These are phyloP conservation scores for Pholiota adiposa DNA, from an alignment of 1,284 basidiomycete species.

Conservation along the genomic window DNA sequence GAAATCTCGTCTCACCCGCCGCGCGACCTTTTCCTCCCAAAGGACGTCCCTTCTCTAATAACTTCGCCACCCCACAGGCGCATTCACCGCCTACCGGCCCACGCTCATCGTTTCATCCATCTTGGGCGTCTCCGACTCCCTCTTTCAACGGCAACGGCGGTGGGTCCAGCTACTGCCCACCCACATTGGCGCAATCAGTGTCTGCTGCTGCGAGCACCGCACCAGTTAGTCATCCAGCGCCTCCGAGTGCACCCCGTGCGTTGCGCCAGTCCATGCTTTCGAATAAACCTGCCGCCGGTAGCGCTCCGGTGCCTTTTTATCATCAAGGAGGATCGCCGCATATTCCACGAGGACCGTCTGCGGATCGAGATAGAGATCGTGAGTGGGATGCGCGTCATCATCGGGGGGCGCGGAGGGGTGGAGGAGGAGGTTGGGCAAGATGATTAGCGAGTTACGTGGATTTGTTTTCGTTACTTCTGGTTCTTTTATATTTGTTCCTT, in stretches of 20 bases:
- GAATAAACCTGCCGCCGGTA: constrained; percentile 13
- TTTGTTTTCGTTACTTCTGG: background rate
- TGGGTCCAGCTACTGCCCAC: background rate
- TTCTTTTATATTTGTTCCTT: background rate
- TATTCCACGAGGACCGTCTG: constrained; percentile 46
- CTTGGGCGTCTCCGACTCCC: constrained; percentile 26
- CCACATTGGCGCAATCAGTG: background rate
- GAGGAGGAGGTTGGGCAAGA: background rate
- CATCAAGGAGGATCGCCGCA: constrained; percentile 27
- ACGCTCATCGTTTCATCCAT: constrained; percentile 19
- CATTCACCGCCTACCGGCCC: constrained; percentile 50
- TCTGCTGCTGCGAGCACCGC: constrained; percentile 4
- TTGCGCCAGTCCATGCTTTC: constrained; percentile 38
- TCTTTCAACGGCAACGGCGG: background rate
- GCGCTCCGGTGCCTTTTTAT: constrained; percentile 19
- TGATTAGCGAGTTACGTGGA: too few relatives aligned
- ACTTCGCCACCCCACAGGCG: background rate
- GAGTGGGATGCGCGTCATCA: constrained; percentile 15
- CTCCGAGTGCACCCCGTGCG: constrained; percentile 60
- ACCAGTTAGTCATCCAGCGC: constrained; percentile 34
- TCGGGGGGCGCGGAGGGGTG: constrained; percentile 4
- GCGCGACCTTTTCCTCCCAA: constrained; percentile 2
- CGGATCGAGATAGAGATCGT: constrained; percentile 44
- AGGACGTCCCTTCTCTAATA: background rate
- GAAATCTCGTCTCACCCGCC: background rate